Base-by-base conservation (phyloP, 2,329 filamentous ascomycete genomes). In the Aschersonia sp. region DNA sequence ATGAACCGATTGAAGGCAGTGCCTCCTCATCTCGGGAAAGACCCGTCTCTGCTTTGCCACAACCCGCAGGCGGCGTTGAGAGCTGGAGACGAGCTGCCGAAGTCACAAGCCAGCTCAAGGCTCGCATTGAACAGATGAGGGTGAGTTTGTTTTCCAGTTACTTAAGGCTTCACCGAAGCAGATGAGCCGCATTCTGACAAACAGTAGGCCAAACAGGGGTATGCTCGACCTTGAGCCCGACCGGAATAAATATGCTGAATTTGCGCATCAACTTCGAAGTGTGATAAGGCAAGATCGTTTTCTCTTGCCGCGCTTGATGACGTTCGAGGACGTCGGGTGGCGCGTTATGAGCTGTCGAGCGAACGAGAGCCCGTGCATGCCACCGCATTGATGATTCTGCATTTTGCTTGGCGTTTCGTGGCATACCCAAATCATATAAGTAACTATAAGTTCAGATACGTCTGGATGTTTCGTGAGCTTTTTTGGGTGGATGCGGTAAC, bases 91-190 rank as follows among this genome's bases (percentile, higher is more conserved):
- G 92, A 56, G 92, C 92, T 20, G 92, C 92, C 2, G 92, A 98
- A 70, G 92, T 98, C 50, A 98, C 92, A 48, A 96, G 89, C 65
- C 92, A 96, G 64, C 66, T 98, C 59, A 98, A 97, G 71, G 89
- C 91, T 47, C 80, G 92, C 62, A 98, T 98, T 65, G 92, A 97
- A 71, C 85, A 92, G 73, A 98, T 98, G 92, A 98, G 97, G 76
- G 79, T 78, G 58, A 55, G 68, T 58, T 12, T n/a, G 9, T 28
- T 20, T 20, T 20, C 20, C 20, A 20, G 20, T 20, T 20, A 20
- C 20, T 20, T 20, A 20, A 20, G 20, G 20, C 20, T 20, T 38
- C 35, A 38, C 35, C 12, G 35, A 12, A 7, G 6, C 7, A 38
- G 12, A 38, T 7, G 7, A 12, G 20, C 41, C 6, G 9, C 40